Evolutionary conservation across 345 rosid species (phyloP).

Genomic region (Psidium guajava): DNA sequence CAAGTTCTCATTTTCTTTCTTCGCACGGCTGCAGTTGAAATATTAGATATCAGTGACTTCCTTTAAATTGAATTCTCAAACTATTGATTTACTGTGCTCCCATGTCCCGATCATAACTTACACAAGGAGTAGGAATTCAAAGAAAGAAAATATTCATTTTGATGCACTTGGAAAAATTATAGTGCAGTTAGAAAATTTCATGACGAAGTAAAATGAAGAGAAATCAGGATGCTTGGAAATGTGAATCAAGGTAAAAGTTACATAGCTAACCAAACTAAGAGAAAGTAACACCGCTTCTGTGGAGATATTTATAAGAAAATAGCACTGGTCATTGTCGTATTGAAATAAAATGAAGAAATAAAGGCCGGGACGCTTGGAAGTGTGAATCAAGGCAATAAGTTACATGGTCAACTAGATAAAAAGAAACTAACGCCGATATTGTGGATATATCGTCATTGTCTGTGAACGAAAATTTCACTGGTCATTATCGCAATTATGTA

Average conservation of each 20-base stretch:
- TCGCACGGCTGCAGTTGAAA: conserved; percentile 81
- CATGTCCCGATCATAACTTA: background rate
- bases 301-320: background rate
- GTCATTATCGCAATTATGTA: background rate
- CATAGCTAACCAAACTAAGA: background rate
- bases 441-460: background rate
- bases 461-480: background rate
- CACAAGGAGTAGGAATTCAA: background rate
- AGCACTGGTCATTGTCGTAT: background rate
- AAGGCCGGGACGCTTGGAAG: background rate
- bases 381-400: background rate
- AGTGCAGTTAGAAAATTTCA: background rate
- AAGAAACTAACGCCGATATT: background rate
- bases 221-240: background rate
- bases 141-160: background rate
- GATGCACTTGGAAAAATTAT: background rate
- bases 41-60: conserved; percentile 1
- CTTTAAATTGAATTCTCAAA: background rate
- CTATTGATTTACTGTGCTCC: background rate
- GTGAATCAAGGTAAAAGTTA: background rate
- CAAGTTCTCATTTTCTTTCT: conserved; percentile 92
- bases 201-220: background rate
- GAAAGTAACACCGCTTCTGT: background rate
- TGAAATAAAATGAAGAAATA: background rate
- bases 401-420: background rate